These are phyloP conservation scores for Aspergillus heteromorphus DNA, from an alignment of 495 filamentous ascomycete genomes.

Conservation along the genomic window DNA sequence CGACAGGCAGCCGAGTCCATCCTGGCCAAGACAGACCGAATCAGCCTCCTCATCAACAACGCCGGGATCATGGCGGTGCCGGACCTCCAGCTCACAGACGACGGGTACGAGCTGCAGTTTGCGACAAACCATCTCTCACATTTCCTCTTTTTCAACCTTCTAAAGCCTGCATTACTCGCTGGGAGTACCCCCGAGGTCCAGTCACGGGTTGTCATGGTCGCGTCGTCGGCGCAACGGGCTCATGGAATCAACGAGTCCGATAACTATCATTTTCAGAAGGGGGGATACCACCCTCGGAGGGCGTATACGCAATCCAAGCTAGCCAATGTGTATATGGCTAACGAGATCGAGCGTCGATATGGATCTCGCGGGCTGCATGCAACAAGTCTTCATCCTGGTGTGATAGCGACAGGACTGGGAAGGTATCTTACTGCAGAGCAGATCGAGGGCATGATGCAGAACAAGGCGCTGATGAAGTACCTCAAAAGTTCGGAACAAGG, in stretches of 20 bases:
- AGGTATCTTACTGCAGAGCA: conserved; percentile 9
- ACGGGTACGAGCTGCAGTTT: conserved; percentile 44
- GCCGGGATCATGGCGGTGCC: conserved; percentile 46
- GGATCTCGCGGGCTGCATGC: conserved; percentile 32
- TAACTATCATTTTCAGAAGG: conserved; percentile 23
- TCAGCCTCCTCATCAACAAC: conserved; percentile 45
- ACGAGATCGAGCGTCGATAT: conserved; percentile 35
- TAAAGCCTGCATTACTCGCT: conserved; percentile 37
- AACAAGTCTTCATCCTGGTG: conserved; percentile 34
- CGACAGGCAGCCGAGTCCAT: conserved; percentile 33
- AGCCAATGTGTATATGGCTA: conserved; percentile 34
- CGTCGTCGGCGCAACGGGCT: conserved; percentile 31
- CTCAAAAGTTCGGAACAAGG: conserved; percentile 31
- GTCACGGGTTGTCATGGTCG: conserved; percentile 39
- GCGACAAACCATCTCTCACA: conserved; percentile 44
- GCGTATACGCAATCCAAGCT: conserved; percentile 32
- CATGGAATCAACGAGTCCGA: conserved; percentile 12
- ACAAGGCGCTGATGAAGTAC: conserved; percentile 14
- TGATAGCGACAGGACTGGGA: conserved; percentile 18
- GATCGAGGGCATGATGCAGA: conserved; percentile 12
- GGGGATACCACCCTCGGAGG: conserved; percentile 23
- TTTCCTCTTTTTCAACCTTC: conserved; percentile 46
- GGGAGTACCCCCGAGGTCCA: conserved; percentile 29
- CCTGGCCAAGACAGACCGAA: conserved; percentile 27
- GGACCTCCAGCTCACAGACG: conserved; percentile 28